phyloP scores from a whole-genome alignment of 768 basidiomycete species.

The Suillus luteus region DNA sequence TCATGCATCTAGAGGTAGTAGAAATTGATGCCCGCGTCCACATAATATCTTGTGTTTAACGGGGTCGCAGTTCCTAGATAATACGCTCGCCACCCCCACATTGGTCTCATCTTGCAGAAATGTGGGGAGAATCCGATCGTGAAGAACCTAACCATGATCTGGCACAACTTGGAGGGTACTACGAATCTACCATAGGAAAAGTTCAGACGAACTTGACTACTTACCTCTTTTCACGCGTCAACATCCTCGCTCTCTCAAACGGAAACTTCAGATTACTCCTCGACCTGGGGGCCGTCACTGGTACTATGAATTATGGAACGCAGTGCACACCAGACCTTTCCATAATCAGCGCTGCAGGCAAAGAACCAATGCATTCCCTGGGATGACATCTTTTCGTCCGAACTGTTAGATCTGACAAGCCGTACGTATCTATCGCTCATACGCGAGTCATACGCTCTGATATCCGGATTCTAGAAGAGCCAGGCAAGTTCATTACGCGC shows the following conservation, averaged over 20 bases:
- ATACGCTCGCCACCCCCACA: no score
- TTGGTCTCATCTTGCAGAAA: no score
- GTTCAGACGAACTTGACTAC: background rate
- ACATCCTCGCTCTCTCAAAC: slow-evolving; percentile 43
- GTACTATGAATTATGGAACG: slow-evolving; percentile 29
- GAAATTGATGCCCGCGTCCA: no score
- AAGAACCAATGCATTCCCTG: slow-evolving; percentile 63
- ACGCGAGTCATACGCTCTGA: no score
- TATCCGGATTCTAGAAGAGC: no score
- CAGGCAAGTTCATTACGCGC: no score
- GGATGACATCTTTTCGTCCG: slow-evolving; percentile 63
- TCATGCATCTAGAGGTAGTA: slow-evolving; percentile 54
- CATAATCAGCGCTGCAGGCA: slow-evolving; percentile 41
- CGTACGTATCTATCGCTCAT: slow-evolving; percentile 41
- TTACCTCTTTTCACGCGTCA: slow-evolving; percentile 43
- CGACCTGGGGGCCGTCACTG: slow-evolving; percentile 42
- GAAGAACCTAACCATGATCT: slow-evolving; percentile 47
- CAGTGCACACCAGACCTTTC: background rate
- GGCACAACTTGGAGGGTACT: slow-evolving; percentile 62
- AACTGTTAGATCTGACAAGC: slow-evolving; percentile 63
- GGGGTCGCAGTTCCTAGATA: no score
- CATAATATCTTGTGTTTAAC: no score
- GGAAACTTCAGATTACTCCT: slow-evolving; percentile 61
- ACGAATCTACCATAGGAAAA: slow-evolving; percentile 10
- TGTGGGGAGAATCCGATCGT: slow-evolving; percentile 22